Evolutionary conservation across 768 basidiomycete genomes (phyloP).

Genomic region (Lentinula boryana): DNA sequence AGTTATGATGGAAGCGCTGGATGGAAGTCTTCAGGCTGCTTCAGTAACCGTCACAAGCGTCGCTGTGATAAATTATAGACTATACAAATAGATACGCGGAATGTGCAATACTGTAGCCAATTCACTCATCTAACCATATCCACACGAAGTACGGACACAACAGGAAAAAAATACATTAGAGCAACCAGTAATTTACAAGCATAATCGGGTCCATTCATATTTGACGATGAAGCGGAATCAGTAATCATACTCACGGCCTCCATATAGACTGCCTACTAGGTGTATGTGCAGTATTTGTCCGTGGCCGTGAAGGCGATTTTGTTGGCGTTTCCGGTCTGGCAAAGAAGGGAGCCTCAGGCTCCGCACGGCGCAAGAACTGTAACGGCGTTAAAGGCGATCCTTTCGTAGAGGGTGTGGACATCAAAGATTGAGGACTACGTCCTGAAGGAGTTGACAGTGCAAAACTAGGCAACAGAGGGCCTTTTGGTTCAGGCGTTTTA

Average conservation of each 20-base stretch:
- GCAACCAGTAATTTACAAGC: no score
- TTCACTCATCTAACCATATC: background rate
- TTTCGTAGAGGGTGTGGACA: constrained; percentile 46
- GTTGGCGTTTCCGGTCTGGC: constrained; percentile 63
- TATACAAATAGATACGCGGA: background rate
- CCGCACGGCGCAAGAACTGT: constrained; percentile 81
- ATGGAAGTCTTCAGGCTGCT: background rate
- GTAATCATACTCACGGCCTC: constrained; percentile 44
- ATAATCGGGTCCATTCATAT: background rate
- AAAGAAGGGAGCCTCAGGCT: constrained; percentile 40
- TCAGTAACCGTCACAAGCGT: background rate
- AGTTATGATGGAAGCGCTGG: background rate
- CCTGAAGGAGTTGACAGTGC: constrained; percentile 54
- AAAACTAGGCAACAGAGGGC: constrained; percentile 58
- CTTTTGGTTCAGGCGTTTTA: constrained; percentile 63
- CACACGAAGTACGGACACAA: background rate
- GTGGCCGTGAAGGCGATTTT: constrained; percentile 40
- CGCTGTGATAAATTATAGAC: background rate
- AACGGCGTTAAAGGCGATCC: constrained; percentile 75
- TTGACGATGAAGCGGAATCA: no score
- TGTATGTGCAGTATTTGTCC: constrained; percentile 34
- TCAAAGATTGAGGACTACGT: constrained; percentile 44
- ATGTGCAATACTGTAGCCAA: background rate
- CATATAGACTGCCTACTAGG: constrained; percentile 53
- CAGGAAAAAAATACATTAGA: background rate